phyloP scores from a whole-genome alignment of 2,329 filamentous ascomycete species.

The Colletotrichum limetticola region DNA sequence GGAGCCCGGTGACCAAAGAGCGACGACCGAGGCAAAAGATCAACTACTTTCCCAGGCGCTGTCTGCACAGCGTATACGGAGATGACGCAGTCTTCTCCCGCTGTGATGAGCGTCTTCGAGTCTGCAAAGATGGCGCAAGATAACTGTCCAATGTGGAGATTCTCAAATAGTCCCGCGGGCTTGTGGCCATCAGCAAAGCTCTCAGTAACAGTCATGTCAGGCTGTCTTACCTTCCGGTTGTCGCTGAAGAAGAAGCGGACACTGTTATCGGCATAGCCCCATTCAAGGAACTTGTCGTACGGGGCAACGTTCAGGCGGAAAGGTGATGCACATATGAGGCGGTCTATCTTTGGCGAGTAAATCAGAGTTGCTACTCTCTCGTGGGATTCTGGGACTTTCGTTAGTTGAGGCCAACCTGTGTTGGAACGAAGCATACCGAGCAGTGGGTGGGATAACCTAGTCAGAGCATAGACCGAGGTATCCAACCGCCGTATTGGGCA shows the following conservation, averaged over 20 bases:
- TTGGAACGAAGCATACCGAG: slow-evolving; percentile 60
- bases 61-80: slow-evolving; percentile 82
- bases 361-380: slow-evolving; percentile 84
- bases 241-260: slow-evolving; percentile 91
- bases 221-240: slow-evolving; percentile 71
- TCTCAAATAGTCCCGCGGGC: slow-evolving; percentile 89
- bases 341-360: slow-evolving; percentile 83
- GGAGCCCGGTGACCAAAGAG: slow-evolving; percentile 92
- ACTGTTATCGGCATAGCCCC: slow-evolving; percentile 94
- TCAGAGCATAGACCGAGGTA: slow-evolving; percentile 78
- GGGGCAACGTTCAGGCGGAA: slow-evolving; percentile 90
- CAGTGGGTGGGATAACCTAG: slow-evolving; percentile 81
- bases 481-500: slow-evolving; percentile 79
- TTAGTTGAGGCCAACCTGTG: slow-evolving; percentile 13
- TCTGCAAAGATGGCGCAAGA: slow-evolving; percentile 87
- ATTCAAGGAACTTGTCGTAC: slow-evolving; percentile 93
- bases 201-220: neutral
- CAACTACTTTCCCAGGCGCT: slow-evolving; percentile 74
- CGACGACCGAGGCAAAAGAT: slow-evolving; percentile 81
- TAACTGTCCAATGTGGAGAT: slow-evolving; percentile 90
- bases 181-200: slow-evolving; percentile 43
- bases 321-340: slow-evolving; percentile 83
- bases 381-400: slow-evolving; percentile 63
- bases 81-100: slow-evolving; percentile 91
- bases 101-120: slow-evolving; percentile 89